phyloP scores from a whole-genome alignment of 225 moss, liverwort and hornwort genomes.

The Bryoerythrophyllum caledonicum region DNA sequence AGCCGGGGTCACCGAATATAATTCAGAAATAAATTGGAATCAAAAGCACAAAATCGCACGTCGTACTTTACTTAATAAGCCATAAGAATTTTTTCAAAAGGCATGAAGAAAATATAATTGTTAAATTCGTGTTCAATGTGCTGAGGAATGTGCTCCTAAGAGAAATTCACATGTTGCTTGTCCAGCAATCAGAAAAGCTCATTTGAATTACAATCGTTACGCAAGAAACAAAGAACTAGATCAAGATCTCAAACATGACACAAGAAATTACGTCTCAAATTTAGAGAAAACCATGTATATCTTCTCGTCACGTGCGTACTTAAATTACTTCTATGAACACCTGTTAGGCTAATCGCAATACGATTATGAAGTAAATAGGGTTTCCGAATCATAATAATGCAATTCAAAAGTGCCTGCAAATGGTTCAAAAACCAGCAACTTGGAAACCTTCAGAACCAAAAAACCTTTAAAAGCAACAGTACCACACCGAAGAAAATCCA shows the following conservation, averaged over 20 bases:
- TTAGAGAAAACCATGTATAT: background rate
- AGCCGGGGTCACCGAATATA: background rate
- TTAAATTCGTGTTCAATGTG: background rate
- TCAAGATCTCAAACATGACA: background rate
- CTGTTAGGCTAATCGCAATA: no score
- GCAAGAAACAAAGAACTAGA: background rate
- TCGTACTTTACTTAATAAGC: constrained; percentile 13
- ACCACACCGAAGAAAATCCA: constrained; percentile 12
- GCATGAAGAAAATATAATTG: constrained; percentile 9
- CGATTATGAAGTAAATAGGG: background rate
- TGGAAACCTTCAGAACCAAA: background rate
- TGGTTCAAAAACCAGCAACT: background rate
- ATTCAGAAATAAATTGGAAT: background rate
- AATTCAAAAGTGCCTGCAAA: background rate
- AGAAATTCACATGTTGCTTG: background rate
- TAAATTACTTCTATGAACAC: background rate
- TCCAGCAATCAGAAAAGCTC: constrained; percentile 14
- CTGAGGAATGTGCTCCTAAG: background rate
- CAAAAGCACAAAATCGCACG: background rate
- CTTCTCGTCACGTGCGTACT: background rate
- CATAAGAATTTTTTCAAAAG: background rate
- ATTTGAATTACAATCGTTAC: background rate
- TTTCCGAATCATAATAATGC: background rate
- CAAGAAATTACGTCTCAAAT: background rate
- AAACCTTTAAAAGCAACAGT: constrained; percentile 2